Base-by-base conservation (phyloP, 192 early-diverging fungal genomes). In the Umbelopsis sp. region DNA sequence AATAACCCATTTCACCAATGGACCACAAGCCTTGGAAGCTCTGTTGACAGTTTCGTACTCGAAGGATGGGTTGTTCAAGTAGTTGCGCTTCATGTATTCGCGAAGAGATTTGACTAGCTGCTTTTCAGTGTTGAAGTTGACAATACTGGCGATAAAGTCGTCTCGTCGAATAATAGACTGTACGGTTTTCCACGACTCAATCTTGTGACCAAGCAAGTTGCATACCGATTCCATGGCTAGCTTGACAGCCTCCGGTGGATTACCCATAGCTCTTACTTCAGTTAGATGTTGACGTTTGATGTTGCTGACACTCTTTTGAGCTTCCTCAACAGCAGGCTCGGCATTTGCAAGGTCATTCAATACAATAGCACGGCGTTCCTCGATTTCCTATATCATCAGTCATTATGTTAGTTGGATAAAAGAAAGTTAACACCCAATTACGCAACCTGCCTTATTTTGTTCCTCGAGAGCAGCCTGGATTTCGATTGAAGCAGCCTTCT, bases 161-260 rank as follows among this genome's bases (percentile, higher is more conserved):
- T 98, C 97, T 71, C 92, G 86, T 66, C 96, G 89, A 67, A 99
- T 89, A 48, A 95, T 85, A 50, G 81, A 84, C 80, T 97, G 96
- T 15, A 98, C 91, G 23, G 86, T 83, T 80, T 96, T 98, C 98
- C 98, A 99, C 67, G 85, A 88, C 1, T 93, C 91, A 70, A 89
- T 74, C 46, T 88, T 90, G 76, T 93, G 87, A 18, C 96, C 96
- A 16, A 99, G 88, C 49, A 99, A 78, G 15, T 90, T 91, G 80
- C 98, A 99, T 12, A 99, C 98, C 58, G 94, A 91, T 67, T 98
- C 97, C 91, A 99, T 93, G 11, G 98, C 94, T 72, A 99, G 75
- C 79, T 98, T 97, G 69, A 99, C 97, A 3, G 91, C 91, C 70
- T 88, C 88, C 5, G 98, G 98, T 64, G 98, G 98, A 67, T 98